A percentile compares a stretch with the other conserved stretches of the same genome.
Evolutionary conservation across 768 basidiomycete species (phyloP).

Genomic region (Phlebiopsis gigantea): DNA sequence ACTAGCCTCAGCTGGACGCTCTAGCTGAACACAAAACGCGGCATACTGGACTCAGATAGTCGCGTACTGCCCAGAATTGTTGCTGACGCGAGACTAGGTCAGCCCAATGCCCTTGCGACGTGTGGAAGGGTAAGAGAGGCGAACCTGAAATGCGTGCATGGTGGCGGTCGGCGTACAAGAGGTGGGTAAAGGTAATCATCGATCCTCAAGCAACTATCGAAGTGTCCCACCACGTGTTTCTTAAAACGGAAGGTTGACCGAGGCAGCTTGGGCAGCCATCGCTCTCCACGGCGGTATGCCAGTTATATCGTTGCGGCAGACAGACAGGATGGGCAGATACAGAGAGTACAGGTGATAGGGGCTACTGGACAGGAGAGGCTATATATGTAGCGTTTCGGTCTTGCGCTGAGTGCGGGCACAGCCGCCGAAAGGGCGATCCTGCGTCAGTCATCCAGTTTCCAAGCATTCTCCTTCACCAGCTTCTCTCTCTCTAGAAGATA

Average conservation of each 20-base stretch:
- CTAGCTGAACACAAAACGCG: constrained; percentile 11
- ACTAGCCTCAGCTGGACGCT: constrained; percentile 26
- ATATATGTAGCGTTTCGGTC: neutral
- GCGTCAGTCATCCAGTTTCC: constrained; percentile 51
- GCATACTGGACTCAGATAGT: constrained; percentile 87
- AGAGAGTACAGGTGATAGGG: neutral
- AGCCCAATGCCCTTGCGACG: constrained; percentile 4
- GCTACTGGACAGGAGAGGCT: neutral
- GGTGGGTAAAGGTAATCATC: constrained; percentile 10
- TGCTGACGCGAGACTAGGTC: constrained; percentile 43
- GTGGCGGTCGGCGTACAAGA: constrained; percentile 10
- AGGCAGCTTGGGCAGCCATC: neutral
- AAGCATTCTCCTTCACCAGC: constrained; percentile 76
- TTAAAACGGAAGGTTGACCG: constrained; percentile 7
- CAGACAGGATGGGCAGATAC: neutral
- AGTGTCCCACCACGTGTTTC: constrained; percentile 10
- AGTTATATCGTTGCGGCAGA: neutral
- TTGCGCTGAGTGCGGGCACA: neutral
- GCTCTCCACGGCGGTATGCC: neutral
- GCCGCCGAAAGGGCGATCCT: neutral
- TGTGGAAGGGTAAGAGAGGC: neutral
- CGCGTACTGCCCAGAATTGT: constrained; percentile 90
- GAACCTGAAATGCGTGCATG: constrained; percentile 48
- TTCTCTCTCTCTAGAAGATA: constrained; percentile 78
- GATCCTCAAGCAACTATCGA: constrained; percentile 10